A percentile compares a stretch with the other conserved stretches of the same genome.
Evolutionary conservation across 2,329 filamentous ascomycete species (phyloP).

Genomic region (Colletotrichum sp.): DNA sequence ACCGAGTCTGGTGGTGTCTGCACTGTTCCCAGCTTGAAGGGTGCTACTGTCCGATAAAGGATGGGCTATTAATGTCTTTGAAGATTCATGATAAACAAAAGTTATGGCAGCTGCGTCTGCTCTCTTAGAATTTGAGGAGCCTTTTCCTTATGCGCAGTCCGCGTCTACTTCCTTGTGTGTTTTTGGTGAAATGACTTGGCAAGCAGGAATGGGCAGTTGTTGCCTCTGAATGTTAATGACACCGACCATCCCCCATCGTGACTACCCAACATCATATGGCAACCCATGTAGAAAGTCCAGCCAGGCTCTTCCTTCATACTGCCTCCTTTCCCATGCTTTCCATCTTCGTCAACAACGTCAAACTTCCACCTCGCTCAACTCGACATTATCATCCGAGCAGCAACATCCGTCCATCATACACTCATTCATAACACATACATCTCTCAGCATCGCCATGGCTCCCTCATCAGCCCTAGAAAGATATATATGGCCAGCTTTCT

Average conservation of each 20-base stretch:
- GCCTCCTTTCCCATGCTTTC: background rate
- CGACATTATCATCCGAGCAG: background rate
- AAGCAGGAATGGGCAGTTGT: background rate
- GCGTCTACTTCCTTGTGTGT: too few species aligned
- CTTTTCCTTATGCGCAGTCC: background rate
- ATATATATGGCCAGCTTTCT: background rate
- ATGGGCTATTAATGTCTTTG: background rate
- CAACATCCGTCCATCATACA: background rate
- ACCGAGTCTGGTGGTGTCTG: conserved; percentile 81
- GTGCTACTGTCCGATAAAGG: conserved; percentile 79
- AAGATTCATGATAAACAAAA: conserved; percentile 2
- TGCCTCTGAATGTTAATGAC: background rate
- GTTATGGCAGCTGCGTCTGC: background rate
- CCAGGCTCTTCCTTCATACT: background rate
- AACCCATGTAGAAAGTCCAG: background rate
- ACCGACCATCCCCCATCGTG: background rate
- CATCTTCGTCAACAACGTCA: background rate
- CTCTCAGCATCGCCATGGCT: background rate
- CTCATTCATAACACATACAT: background rate
- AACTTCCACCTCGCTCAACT: background rate
- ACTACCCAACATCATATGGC: background rate
- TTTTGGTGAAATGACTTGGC: background rate
- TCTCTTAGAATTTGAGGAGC: background rate
- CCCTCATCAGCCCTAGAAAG: background rate
- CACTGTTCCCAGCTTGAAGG: conserved; percentile 80